Conservation (phyloP, 495 filamentous ascomycete species). For the Glarea lozoyensis region DNA sequence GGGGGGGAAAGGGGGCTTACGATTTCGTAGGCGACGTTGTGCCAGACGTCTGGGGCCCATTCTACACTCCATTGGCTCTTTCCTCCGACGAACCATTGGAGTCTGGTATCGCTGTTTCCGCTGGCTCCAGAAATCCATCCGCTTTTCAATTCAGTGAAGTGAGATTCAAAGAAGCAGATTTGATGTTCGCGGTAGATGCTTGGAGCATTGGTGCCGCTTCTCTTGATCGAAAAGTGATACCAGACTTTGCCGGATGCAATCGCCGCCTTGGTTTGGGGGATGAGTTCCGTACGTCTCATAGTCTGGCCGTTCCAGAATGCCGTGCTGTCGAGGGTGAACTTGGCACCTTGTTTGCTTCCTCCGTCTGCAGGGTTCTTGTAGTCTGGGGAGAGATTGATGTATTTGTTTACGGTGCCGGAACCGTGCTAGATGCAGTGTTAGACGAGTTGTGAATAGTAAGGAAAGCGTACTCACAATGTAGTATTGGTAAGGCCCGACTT, state of each 20-base stretch:
- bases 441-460: no score
- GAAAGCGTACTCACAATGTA: slow-evolving; percentile 40
- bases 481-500: slow-evolving; percentile 63
- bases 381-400: slow-evolving; percentile 40
- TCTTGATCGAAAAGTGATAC: slow-evolving; percentile 56
- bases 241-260: slow-evolving; percentile 10
- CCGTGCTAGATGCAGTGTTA: slow-evolving; percentile 35
- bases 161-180: slow-evolving; percentile 66
- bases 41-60: slow-evolving; percentile 52
- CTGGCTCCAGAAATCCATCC: slow-evolving; percentile 53
- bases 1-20: no score
- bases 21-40: slow-evolving; percentile 55
- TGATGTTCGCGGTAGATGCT: slow-evolving; percentile 58
- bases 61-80: slow-evolving; percentile 41
- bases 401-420: slow-evolving; percentile 33
- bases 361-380: slow-evolving; percentile 63
- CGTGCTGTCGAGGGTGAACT: slow-evolving; percentile 57
- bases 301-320: slow-evolving; percentile 51
- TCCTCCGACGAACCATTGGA: slow-evolving; percentile 43
- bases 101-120: slow-evolving; percentile 39
- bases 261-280: slow-evolving; percentile 48
- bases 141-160: slow-evolving; percentile 71
- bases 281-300: slow-evolving; percentile 53
- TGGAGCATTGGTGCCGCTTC: slow-evolving; percentile 48
- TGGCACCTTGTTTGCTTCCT: slow-evolving; percentile 50